These are phyloP conservation scores for Tetrahymena borealis DNA, from an alignment of 73 alveolate species.

Conservation along the genomic window DNA sequence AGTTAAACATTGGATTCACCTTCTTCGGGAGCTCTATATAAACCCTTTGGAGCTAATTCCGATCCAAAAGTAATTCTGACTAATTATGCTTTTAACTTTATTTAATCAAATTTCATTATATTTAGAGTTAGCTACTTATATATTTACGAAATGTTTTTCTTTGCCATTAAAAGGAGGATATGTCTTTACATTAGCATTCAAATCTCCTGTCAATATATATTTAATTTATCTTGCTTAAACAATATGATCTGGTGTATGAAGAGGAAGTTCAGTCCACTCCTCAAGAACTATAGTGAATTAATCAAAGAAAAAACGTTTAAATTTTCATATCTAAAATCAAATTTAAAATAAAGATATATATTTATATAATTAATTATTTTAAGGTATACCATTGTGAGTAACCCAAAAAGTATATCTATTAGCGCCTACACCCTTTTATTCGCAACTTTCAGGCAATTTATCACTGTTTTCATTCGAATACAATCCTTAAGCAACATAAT, in stretches of 20 bases:
- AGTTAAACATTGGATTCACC: constrained; percentile 73
- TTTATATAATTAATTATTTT: too few species aligned
- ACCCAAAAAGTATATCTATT: constrained; percentile 77
- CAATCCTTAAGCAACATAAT: constrained; percentile 86
- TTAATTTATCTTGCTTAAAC: constrained; percentile 54
- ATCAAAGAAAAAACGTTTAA: too few species aligned
- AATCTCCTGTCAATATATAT: constrained; percentile 68
- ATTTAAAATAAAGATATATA: too few species aligned
- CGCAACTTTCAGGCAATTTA: constrained; percentile 49
- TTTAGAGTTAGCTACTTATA: too few species aligned
- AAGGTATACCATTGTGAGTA: constrained; percentile 56
- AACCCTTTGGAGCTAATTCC: constrained; percentile 87
- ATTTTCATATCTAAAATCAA: too few species aligned
- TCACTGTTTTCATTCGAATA: constrained; percentile 71
- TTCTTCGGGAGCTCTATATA: constrained; percentile 69
- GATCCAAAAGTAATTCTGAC: constrained; percentile 84
- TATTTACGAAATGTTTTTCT: constrained; percentile 74
- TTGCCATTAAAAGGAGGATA: constrained; percentile 84
- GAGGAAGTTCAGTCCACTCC: constrained; percentile 77
- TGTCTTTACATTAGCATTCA: constrained; percentile 61
- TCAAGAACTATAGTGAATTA: constrained; percentile 37
- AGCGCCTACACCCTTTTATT: constrained; percentile 64
- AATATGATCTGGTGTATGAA: constrained; percentile 66
- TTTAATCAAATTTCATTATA: not conserved
- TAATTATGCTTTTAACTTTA: constrained; percentile 76